Conservation (phyloP, 371 early-diverging fungal genomes). For the Vairimorpha ceranae region DNA sequence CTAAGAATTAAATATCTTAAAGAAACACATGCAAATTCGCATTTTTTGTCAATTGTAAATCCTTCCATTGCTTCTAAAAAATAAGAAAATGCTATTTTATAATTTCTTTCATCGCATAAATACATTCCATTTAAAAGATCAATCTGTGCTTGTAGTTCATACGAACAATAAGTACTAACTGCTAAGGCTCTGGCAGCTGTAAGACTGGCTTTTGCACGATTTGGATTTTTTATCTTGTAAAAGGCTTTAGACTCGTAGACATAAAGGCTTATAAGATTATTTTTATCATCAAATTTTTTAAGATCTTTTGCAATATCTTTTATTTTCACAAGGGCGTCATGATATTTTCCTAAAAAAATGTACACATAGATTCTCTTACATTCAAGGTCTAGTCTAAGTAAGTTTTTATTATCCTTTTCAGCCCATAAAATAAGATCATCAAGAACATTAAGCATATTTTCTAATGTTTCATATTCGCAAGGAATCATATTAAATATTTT, state of each 20-base stretch:
- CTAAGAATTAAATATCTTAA: conserved; percentile 59
- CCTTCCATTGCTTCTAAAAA: conserved; percentile 62
- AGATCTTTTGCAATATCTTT: conserved; percentile 49
- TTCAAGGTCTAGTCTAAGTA: conserved; percentile 60
- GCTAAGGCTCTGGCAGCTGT: conserved; percentile 61
- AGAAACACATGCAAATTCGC: conserved; percentile 35
- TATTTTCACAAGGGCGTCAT: conserved; percentile 54
- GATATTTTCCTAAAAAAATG: conserved; percentile 50
- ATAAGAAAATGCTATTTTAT: conserved; percentile 58
- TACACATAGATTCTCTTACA: conserved; percentile 56
- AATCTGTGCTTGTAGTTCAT: conserved; percentile 62
- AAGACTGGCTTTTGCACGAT: conserved; percentile 57
- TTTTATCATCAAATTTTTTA: conserved; percentile 62
- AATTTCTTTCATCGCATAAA: conserved; percentile 61
- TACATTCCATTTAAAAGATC: conserved; percentile 63
- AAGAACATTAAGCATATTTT: conserved; percentile 24
- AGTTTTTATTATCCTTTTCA: conserved; percentile 56
- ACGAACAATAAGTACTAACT: conserved; percentile 58
- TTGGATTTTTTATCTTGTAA: conserved; percentile 58
- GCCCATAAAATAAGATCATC: conserved; percentile 58
- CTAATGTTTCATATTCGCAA: conserved; percentile 5
- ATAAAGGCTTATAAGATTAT: conserved; percentile 58
- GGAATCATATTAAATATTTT: conserved; percentile 45
- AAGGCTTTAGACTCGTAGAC: conserved; percentile 62
- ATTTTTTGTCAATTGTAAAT: conserved; percentile 51